Percentiles rank a stretch among this genome's conserved stretches.
These are phyloP conservation scores for Rhytidiadelphus loreus DNA, from an alignment of 225 moss, liverwort and hornwort species.

Conservation along the genomic window DNA sequence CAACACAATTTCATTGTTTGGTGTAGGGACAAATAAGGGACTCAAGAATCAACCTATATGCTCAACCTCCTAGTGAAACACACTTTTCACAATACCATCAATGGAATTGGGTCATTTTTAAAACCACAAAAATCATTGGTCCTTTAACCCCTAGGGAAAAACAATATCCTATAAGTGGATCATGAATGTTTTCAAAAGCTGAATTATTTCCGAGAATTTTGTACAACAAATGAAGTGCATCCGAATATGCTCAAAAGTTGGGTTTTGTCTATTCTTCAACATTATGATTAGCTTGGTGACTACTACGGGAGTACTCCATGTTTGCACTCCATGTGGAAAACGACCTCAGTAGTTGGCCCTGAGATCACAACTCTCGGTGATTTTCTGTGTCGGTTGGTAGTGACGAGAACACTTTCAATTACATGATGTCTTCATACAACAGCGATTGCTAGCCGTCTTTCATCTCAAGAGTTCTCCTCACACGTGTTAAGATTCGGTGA, in stretches of 20 bases:
- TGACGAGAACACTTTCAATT: neutral
- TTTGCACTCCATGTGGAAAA: neutral
- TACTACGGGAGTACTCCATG: neutral
- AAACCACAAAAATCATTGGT: neutral
- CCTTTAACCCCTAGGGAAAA: too few species aligned
- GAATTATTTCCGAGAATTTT: neutral
- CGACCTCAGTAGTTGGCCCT: neutral
- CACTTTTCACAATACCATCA: neutral
- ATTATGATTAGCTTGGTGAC: neutral
- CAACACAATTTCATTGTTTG: too few species aligned
- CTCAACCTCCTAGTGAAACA: accelerated
- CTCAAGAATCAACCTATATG: accelerated
- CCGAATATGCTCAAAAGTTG: neutral
- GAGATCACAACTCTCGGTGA: neutral
- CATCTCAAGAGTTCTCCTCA: neutral
- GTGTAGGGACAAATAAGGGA: accelerated
- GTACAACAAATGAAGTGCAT: neutral
- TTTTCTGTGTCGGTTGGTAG: neutral
- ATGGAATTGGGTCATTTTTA: neutral
- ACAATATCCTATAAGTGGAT: too few species aligned
- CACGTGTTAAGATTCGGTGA: too few species aligned
- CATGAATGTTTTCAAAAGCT: neutral
- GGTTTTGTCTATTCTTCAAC: neutral
- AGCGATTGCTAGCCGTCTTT: neutral
- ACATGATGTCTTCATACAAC: neutral